Percentiles rank a stretch among this genome's conserved stretches.
These are phyloP conservation scores for Cryptococcus sp. DNA, from an alignment of 1,284 basidiomycete species.

Conservation along the genomic window DNA sequence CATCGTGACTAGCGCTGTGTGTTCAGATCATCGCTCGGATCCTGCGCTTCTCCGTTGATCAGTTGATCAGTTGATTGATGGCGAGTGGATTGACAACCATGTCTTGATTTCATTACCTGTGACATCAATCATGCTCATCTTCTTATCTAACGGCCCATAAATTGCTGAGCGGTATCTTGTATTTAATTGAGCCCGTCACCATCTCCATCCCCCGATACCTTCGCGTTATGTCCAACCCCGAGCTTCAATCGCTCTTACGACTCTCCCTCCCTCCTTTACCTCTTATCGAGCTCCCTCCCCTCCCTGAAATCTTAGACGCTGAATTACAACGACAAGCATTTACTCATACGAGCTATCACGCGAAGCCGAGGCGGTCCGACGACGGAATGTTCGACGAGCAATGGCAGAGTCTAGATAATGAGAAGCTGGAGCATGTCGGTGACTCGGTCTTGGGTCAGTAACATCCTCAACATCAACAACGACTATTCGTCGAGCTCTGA, in stretches of 20 bases:
- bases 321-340: conserved; percentile 25
- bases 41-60: no score
- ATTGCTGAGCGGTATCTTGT: no score
- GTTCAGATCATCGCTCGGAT: no score
- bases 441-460: conserved; percentile 38
- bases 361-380: conserved; percentile 6
- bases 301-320: conserved; percentile 31
- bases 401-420: conserved; percentile 31
- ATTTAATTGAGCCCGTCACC: no score
- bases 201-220: no score
- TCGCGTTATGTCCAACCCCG: no score
- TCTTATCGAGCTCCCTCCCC: conserved; percentile 22
- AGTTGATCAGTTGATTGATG: no score
- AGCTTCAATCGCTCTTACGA: background rate
- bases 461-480: background rate
- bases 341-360: conserved; percentile 33
- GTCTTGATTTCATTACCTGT: no score
- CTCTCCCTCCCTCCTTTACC: conserved; percentile 16
- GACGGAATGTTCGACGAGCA: conserved; percentile 7
- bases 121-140: no score
- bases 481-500: background rate
- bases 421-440: conserved; percentile 46
- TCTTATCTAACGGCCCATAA: no score
- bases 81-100: no score
- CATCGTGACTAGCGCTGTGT: no score